Percentiles rank a stretch among this genome's conserved stretches.
phyloP scores from a whole-genome alignment of 2,329 filamentous ascomycete species.

The Chaetomiaceae sp. region DNA sequence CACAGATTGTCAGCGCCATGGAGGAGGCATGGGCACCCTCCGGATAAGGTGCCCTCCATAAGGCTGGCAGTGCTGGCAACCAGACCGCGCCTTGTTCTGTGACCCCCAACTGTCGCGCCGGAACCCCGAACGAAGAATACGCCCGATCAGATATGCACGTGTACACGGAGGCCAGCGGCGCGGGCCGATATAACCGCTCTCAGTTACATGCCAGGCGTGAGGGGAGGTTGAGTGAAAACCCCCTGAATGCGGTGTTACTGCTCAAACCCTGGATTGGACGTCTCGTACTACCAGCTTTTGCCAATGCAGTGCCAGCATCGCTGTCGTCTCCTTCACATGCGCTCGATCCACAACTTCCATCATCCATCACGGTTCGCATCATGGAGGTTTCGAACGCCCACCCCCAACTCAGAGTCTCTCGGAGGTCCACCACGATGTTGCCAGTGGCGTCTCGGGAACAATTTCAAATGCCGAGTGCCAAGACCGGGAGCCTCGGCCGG shows the following conservation, averaged over 20 bases:
- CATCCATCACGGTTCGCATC: no score
- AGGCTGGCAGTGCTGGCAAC: no score
- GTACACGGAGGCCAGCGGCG: neutral
- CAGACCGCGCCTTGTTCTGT: neutral
- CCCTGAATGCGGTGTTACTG: no score
- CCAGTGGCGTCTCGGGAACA: conserved; percentile 1
- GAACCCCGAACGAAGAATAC: neutral
- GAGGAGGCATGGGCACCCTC: neutral
- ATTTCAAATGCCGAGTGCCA: neutral
- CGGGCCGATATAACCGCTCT: conserved; percentile 5
- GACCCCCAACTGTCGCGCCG: neutral
- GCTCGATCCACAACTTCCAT: no score
- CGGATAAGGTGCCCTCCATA: neutral
- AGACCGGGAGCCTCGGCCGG: neutral
- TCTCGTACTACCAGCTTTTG: no score
- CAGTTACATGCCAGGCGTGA: neutral
- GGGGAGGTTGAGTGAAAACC: no score
- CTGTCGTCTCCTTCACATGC: no score
- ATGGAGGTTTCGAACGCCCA: neutral
- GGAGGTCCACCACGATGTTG: neutral
- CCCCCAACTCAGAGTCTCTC: no score
- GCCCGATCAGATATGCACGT: neutral
- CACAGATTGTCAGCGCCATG: neutral
- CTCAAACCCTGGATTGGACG: no score
- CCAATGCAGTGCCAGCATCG: no score